Conservation (phyloP, 208 protist species). For the Wallacemonas sp. region DNA sequence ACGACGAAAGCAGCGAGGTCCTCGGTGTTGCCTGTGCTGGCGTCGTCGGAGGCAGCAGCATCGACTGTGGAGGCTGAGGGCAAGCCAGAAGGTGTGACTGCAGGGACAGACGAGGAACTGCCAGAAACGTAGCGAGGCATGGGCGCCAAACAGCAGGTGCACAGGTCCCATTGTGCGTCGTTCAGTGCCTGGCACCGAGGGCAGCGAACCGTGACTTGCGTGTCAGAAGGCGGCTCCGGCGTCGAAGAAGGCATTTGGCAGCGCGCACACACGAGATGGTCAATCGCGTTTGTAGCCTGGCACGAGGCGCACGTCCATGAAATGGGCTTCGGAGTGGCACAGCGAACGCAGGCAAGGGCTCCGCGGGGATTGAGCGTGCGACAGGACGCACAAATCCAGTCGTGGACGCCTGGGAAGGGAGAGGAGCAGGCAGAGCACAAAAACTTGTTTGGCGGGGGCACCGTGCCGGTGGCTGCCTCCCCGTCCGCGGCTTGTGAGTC, state of each 20-base stretch:
- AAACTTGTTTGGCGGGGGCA: constrained; percentile 38
- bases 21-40: background rate
- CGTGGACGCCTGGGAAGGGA: constrained; percentile 56
- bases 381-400: constrained; percentile 75
- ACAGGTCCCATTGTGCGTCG: constrained; percentile 83
- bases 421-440: constrained; percentile 39
- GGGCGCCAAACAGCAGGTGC: constrained; percentile 51
- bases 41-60: background rate
- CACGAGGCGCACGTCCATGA: constrained; percentile 61
- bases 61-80: background rate
- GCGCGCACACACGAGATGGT: constrained; percentile 26
- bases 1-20: background rate
- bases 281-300: constrained; percentile 41
- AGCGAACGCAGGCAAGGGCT: constrained; percentile 62
- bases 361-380: constrained; percentile 56
- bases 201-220: constrained; percentile 31
- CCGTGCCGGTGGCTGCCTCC: no score
- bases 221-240: background rate
- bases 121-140: background rate
- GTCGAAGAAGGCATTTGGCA: constrained; percentile 42
- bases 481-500: background rate
- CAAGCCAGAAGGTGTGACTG: no score
- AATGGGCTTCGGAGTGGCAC: constrained; percentile 41
- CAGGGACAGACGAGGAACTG: background rate
- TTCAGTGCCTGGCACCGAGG: constrained; percentile 44